phyloP scores from a whole-genome alignment of 805 yeast genomes.

The Saccharomycopsis olivae region DNA sequence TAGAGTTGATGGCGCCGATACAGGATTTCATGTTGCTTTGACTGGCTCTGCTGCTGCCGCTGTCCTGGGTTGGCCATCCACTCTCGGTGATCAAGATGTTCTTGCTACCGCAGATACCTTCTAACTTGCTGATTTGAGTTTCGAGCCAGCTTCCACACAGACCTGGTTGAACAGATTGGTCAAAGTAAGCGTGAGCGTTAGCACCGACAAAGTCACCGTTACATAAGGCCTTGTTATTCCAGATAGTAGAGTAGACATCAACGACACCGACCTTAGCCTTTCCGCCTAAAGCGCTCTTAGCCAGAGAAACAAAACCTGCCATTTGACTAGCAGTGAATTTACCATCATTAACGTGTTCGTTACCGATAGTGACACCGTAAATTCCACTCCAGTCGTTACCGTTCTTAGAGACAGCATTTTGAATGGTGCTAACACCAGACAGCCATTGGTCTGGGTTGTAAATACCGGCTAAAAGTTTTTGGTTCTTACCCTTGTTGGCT shows the following conservation, averaged over 20 bases:
- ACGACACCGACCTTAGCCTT: slow-evolving; percentile 89
- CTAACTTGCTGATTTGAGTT: slow-evolving; percentile 79
- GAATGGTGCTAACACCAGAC: slow-evolving; percentile 43
- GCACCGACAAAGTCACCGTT: slow-evolving; percentile 88
- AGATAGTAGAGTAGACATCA: slow-evolving; percentile 90
- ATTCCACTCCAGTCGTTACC: slow-evolving; percentile 68
- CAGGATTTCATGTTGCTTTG: slow-evolving; percentile 63
- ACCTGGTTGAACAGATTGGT: slow-evolving; percentile 64
- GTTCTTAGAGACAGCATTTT: slow-evolving; percentile 42
- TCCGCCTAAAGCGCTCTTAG: slow-evolving; percentile 57
- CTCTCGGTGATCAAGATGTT: slow-evolving; percentile 84
- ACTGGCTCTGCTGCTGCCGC: slow-evolving; percentile 72
- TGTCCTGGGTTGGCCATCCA: slow-evolving; percentile 86
- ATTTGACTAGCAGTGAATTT: slow-evolving; percentile 53
- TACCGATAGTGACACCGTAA: slow-evolving; percentile 79
- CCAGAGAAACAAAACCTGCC: slow-evolving; percentile 36
- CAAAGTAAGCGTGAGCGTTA: slow-evolving; percentile 97
- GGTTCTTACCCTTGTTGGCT: slow-evolving; percentile 48
- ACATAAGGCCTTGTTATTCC: slow-evolving; percentile 81
- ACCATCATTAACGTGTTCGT: slow-evolving; percentile 90
- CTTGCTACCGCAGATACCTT: slow-evolving; percentile 62
- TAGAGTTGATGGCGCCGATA: slow-evolving; percentile 44
- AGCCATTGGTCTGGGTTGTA: slow-evolving; percentile 45
- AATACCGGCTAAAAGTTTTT: slow-evolving; percentile 70
- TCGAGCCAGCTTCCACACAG: slow-evolving; percentile 86